A percentile compares a stretch with the other conserved stretches of the same genome.
Evolutionary conservation across 2,329 filamentous ascomycete genomes (phyloP).

Genomic region (Penicillium sp.): DNA sequence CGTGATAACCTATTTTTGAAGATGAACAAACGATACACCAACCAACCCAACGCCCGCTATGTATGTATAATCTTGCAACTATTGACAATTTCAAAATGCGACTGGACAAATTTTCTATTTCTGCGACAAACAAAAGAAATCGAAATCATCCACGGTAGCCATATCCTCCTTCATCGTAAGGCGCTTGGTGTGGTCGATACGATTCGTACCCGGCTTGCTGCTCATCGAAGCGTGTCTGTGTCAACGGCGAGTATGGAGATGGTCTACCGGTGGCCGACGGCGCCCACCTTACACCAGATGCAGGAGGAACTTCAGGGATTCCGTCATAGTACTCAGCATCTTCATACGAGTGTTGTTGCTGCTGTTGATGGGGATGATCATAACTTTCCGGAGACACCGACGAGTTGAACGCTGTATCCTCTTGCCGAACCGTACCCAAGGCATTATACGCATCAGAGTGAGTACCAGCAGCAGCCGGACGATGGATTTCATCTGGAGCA

Average conservation of each 20-base stretch:
- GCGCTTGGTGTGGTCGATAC: slow-evolving; percentile 6
- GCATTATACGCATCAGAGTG: slow-evolving; percentile 14
- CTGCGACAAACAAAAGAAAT: neutral
- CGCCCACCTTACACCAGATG: slow-evolving; percentile 16
- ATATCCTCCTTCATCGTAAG: slow-evolving; percentile 10
- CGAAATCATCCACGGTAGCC: neutral
- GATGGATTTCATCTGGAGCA: neutral
- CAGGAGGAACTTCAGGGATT: slow-evolving; percentile 20
- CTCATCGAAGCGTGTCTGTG: slow-evolving; percentile 19
- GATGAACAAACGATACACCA: neutral
- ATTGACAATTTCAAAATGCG: neutral
- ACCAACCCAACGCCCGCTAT: neutral
- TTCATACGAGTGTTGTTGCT: slow-evolving; percentile 19
- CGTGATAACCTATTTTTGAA: neutral
- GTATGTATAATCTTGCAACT: neutral
- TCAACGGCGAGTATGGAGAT: slow-evolving; percentile 13
- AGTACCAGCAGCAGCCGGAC: neutral
- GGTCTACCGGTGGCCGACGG: slow-evolving; percentile 11
- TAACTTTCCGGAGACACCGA: slow-evolving; percentile 7
- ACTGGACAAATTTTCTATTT: neutral
- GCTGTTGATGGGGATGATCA: slow-evolving; percentile 15
- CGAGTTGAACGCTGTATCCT: slow-evolving; percentile 3
- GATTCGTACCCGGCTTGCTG: slow-evolving; percentile 9
- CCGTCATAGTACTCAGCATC: slow-evolving; percentile 29
- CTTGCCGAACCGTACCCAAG: slow-evolving; percentile 15